These are phyloP conservation scores for Phlebiopsis gigantea DNA, from an alignment of 768 basidiomycete genomes.

Conservation along the genomic window DNA sequence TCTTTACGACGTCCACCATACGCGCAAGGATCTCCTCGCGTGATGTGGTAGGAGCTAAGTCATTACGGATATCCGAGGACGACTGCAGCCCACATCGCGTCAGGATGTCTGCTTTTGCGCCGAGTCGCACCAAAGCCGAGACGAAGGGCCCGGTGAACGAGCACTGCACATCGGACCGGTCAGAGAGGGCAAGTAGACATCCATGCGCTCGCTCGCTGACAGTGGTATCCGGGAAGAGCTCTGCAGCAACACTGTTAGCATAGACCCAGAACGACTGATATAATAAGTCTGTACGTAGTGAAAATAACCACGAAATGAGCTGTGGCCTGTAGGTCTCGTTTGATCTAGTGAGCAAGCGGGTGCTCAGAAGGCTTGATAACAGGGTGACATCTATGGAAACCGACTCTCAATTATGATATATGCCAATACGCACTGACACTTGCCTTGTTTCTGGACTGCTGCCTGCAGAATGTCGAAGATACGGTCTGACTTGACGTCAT, in stretches of 20 bases:
- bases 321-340: constrained; percentile 17
- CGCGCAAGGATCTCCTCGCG: constrained; percentile 34
- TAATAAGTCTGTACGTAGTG: constrained; percentile 31
- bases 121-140: neutral
- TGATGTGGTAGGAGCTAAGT: constrained; percentile 15
- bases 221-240: neutral
- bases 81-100: neutral
- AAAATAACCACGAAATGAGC: constrained; percentile 36
- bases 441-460: neutral
- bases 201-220: neutral
- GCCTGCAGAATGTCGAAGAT: constrained; percentile 1
- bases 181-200: neutral
- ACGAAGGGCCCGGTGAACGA: neutral
- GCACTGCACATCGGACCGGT: neutral
- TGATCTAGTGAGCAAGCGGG: constrained; percentile 32
- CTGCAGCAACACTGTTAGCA: constrained; percentile 20
- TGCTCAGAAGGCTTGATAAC: constrained; percentile 35
- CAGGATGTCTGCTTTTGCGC: neutral
- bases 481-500: neutral
- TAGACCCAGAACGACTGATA: constrained; percentile 5
- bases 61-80: neutral
- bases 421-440: neutral
- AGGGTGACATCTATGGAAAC: constrained; percentile 33
- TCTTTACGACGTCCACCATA: constrained; percentile 35
- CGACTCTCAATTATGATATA: neutral